Evolutionary conservation across 2,329 filamentous ascomycete genomes (phyloP), one percentile per base, ranked within the genome.

Genomic region (Diplocarpon mali): DNA sequence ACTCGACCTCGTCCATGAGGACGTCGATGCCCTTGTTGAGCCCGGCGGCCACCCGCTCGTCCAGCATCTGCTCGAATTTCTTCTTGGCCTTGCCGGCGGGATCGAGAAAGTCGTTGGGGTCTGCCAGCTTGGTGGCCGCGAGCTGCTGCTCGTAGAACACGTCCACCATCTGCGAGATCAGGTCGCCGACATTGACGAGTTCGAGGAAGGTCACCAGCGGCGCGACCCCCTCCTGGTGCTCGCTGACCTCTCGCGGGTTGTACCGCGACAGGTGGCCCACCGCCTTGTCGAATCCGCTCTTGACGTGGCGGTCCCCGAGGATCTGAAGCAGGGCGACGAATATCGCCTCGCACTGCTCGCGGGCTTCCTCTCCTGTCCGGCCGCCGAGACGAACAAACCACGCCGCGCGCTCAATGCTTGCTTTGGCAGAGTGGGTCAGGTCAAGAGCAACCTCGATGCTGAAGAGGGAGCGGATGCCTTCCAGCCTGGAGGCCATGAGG

Each of bases 101-200:
- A 59, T 94, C 87, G 38, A 98, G 71, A 59, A 98, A 98, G 65
- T 98, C 92, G 61, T 94, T 93, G 35, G 85, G 80, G 61, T 96
- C 90, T 1, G 84, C 84, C 42, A 98, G 80, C 57, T 85, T 85
- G 12, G 84, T 77, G 1, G 78, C 76, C 5, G 88, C 79, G 24
- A 98, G 75, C 66, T 98, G 92, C 66, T 96, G 92, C 61, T 94
- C 85, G 65, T 94, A 98, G 62, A 98, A 98, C 29, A 98, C 88
- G 61, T 98, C 92, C 47, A 98, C 79, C 92, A 98, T 98, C 64
- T 98, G 92, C 48, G 93, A 87, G 56, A 98, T 98, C 46, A 98
- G 72, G 62, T 98, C 92, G 47, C 92, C 92, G 1, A 98, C 90
- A 60, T 98, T 98, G 62, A 98, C 92, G 24, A 98, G 76, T 66